Evolutionary conservation across 768 basidiomycete species (phyloP).

Genomic region (Hygrophorus russula): DNA sequence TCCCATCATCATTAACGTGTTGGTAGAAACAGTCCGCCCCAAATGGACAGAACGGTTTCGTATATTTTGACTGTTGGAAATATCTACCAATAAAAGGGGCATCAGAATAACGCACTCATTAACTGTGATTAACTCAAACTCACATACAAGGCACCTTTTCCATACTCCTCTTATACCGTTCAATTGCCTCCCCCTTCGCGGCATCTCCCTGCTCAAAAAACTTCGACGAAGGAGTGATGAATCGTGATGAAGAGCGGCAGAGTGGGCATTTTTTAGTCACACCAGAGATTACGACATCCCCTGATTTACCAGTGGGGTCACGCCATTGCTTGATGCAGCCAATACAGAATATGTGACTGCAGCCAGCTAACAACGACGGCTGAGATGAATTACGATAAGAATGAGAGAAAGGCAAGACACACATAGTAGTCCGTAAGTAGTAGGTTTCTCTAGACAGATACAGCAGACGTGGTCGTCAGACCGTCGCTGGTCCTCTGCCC

Average conservation of each 20-base stretch:
- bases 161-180: constrained; percentile 67
- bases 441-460: constrained; percentile 68
- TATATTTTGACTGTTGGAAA: constrained; percentile 41
- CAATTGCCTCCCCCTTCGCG: constrained; percentile 38
- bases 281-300: constrained; percentile 40
- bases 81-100: constrained; percentile 29
- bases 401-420: constrained; percentile 10
- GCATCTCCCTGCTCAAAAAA: constrained; percentile 46
- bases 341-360: constrained; percentile 72
- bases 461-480: constrained; percentile 37
- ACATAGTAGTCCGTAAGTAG: constrained; percentile 61
- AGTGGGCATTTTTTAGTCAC: constrained; percentile 71
- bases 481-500: constrained; percentile 2
- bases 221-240: constrained; percentile 62
- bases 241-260: constrained; percentile 57
- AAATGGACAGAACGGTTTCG: constrained; percentile 59
- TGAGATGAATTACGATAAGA: constrained; percentile 14
- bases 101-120: background rate
- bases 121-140: constrained; percentile 13
- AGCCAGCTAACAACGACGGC: constrained; percentile 29
- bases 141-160: constrained; percentile 57
- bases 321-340: constrained; percentile 81
- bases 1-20: constrained; percentile 58
- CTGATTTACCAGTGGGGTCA: constrained; percentile 39
- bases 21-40: constrained; percentile 76